phyloP scores from a whole-genome alignment of 2,329 filamentous ascomycete species.

The Chrysoporthe deuterocubensis region DNA sequence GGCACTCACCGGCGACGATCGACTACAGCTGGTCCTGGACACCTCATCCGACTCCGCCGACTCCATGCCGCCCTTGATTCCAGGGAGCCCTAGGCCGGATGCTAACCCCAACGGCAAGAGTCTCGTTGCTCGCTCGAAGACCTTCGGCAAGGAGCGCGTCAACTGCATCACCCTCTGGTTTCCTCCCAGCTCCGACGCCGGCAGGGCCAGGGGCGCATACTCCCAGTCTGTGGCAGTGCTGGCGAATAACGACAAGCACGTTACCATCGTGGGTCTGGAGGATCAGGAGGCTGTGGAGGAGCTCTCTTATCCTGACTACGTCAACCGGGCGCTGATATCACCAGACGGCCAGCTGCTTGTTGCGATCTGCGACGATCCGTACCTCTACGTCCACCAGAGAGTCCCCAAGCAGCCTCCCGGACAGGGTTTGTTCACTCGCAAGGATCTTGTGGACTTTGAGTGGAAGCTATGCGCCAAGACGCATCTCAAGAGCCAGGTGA shows the following conservation, averaged over 20 bases:
- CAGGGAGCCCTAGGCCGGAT: constrained; percentile 29
- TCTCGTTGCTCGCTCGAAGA: constrained; percentile 54
- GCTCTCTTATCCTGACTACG: constrained; percentile 77
- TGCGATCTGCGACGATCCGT: constrained; percentile 86
- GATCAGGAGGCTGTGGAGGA: constrained; percentile 68
- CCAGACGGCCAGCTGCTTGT: constrained; percentile 81
- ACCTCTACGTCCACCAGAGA: constrained; percentile 79
- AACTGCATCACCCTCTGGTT: constrained; percentile 71
- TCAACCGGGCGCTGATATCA: constrained; percentile 94
- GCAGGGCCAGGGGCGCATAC: constrained; percentile 46
- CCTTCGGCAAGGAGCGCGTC: constrained; percentile 63
- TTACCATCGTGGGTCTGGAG: constrained; percentile 79
- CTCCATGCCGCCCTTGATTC: constrained; percentile 32
- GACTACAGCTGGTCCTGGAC: constrained; percentile 21
- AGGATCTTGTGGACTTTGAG: constrained; percentile 41
- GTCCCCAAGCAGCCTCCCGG: constrained; percentile 41
- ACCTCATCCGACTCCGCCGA: constrained; percentile 37
- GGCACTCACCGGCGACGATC: constrained; percentile 18
- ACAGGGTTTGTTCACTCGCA: constrained; percentile 31
- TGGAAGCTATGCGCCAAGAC: constrained; percentile 59
- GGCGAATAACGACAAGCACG: constrained; percentile 89
- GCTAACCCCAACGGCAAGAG: constrained; percentile 44
- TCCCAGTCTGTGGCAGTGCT: constrained; percentile 67
- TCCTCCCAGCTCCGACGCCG: constrained; percentile 44
- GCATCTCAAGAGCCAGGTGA: constrained; percentile 61